Percentiles rank a stretch among this genome's conserved stretches.
Evolutionary conservation across 345 rosid species (phyloP).

Genomic region (Atalantia buxifolia): DNA sequence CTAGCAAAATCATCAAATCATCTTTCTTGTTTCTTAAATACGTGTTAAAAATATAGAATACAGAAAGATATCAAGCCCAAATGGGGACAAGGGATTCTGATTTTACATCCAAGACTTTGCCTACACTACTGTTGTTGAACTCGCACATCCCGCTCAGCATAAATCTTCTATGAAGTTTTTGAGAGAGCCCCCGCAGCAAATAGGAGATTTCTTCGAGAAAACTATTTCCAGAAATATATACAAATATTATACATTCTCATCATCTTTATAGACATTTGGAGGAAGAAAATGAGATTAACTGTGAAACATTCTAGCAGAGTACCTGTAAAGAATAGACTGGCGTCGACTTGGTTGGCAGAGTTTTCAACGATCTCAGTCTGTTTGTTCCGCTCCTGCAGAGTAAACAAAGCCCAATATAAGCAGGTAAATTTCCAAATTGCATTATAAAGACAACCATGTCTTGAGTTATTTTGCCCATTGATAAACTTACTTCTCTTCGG

Average conservation of each 20-base stretch:
- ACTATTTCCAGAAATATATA: slow-evolving; percentile 35
- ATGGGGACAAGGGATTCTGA: not conserved
- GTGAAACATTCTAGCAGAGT: slow-evolving; percentile 2
- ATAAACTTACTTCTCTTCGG: slow-evolving; percentile 67
- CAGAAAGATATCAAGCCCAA: not conserved
- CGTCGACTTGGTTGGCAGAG: slow-evolving; percentile 79
- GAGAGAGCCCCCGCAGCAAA: slow-evolving; percentile 84
- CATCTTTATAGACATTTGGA: not conserved
- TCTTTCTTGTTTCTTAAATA: not conserved
- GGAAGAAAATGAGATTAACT: not conserved
- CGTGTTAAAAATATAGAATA: not conserved
- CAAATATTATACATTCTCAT: not conserved
- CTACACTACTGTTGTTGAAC: not conserved
- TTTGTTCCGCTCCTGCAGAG: slow-evolving; percentile 66
- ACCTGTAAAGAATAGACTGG: slow-evolving; percentile 76
- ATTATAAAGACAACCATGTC: slow-evolving; percentile 5
- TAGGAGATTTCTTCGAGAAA: slow-evolving; percentile 80
- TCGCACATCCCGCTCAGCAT: not conserved
- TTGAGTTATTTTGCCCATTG: not conserved
- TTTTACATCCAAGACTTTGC: not conserved
- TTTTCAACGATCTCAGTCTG: slow-evolving; percentile 73
- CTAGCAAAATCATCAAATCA: not conserved
- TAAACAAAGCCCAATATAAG: not conserved
- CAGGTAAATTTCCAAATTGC: not conserved
- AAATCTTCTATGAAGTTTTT: slow-evolving; percentile 27